phyloP scores from a whole-genome alignment of 331 rosid species.

The Arachis monticola region DNA sequence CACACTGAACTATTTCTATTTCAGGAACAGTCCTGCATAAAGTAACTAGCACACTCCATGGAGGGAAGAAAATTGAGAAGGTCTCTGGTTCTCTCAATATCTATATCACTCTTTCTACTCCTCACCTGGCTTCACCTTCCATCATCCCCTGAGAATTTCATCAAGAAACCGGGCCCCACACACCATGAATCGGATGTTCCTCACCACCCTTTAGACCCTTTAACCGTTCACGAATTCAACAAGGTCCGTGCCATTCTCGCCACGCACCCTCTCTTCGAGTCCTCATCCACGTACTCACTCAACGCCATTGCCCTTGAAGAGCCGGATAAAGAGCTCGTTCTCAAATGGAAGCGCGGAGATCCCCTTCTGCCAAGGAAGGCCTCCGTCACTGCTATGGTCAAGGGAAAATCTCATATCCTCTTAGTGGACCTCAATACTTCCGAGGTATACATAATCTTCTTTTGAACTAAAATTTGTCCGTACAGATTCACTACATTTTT shows the following conservation, averaged over 20 bases:
- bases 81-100: slow-evolving; percentile 49
- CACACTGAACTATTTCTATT: background rate
- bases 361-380: slow-evolving; percentile 61
- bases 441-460: background rate
- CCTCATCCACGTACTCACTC: slow-evolving; percentile 43
- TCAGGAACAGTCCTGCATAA: background rate
- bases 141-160: slow-evolving; percentile 16
- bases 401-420: slow-evolving; percentile 46
- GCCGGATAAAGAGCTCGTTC: slow-evolving; percentile 64
- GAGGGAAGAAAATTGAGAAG: slow-evolving; percentile 50
- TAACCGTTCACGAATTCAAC: slow-evolving; percentile 68
- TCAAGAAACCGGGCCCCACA: slow-evolving; percentile 35
- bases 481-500: no score
- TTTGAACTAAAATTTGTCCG: no score
- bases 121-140: slow-evolving; percentile 63
- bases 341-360: slow-evolving; percentile 62
- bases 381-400: slow-evolving; percentile 52
- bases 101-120: slow-evolving; percentile 40
- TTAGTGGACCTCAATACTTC: slow-evolving; percentile 37
- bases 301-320: slow-evolving; percentile 69
- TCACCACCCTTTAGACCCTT: slow-evolving; percentile 86
- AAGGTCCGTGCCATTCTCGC: slow-evolving; percentile 53
- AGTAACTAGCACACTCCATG: slow-evolving; percentile 54
- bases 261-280: slow-evolving; percentile 54
- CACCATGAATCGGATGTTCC: slow-evolving; percentile 48